Base-by-base conservation (phyloP, 164 flowering plant species). In the Hamamelis virginiana region DNA sequence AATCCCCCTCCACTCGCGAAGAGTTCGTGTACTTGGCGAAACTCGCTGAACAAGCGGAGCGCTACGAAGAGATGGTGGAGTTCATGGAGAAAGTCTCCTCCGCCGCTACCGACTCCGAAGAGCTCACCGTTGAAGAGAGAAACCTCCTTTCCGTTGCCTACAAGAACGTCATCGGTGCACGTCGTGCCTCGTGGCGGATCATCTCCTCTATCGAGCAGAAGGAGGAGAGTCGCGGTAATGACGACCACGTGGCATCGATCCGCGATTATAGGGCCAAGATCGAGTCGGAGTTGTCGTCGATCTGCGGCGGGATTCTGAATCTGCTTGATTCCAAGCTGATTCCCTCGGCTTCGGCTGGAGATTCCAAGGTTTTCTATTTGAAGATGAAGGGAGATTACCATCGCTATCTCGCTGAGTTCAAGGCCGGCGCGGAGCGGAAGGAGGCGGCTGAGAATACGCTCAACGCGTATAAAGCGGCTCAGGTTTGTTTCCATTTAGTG, bases 51-150 rank as follows among this genome's bases (percentile, higher is more conserved):
- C 77, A 77, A 45, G 80, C 81, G 25, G 81, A 78, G 66, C 78
- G 82, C 6, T 79, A 79, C 75, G 82, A 79, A 62, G 82, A 79
- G 50, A 79, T 79, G 82, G 82, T 76, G 5, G 65, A 64, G 41
- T 79, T 62, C 82, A 79, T 75, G 79, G 79, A 76, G 41, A 72
- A 69, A 19, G 74, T 78, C 26, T 68, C 71, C 33, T 38, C 19
- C 27, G 21, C 69, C 26, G 65, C 33, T 13, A 22, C 69, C 8
- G 41, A 28, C 18, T 0, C 16, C 61, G 72, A 64, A 12, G 80
- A 77, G 38, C 69, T 70, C 44, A 66, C 80, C 21, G 71, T 77
- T 22, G 80, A 77, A 57, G 80, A 77, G 62, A 69, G 82, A 4
- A 79, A 78, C 62, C 81, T 78, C 61, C 74, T 75, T 33, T 66